phyloP scores from a whole-genome alignment of 108 stramenopile genomes.

The Epithemia pelagica region DNA sequence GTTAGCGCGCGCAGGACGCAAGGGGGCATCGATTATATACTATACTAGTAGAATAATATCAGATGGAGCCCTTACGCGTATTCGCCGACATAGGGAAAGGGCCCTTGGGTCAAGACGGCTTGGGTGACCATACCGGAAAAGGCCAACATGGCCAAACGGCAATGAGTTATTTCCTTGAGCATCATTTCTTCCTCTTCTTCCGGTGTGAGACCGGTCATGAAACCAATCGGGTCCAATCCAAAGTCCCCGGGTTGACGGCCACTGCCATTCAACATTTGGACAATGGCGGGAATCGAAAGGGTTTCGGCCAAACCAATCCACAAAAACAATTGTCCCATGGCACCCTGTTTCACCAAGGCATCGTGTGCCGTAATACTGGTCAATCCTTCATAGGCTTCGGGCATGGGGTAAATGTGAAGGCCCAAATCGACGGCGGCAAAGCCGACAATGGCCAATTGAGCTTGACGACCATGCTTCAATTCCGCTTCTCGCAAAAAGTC shows the following conservation, averaged over 20 bases:
- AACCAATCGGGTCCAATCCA: constrained; percentile 74
- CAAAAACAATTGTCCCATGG: constrained; percentile 73
- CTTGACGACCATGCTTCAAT: constrained; percentile 93
- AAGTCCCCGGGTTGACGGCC: constrained; percentile 93
- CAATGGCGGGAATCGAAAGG: constrained; percentile 53
- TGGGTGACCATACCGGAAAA: constrained; percentile 87
- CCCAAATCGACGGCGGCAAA: constrained; percentile 88
- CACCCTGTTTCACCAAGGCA: constrained; percentile 68
- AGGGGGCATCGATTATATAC: no score
- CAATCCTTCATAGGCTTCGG: constrained; percentile 68
- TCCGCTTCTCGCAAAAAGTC: constrained; percentile 92
- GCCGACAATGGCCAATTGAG: constrained; percentile 87
- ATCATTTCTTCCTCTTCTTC: constrained; percentile 70
- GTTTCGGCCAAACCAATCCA: constrained; percentile 68
- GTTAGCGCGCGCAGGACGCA: no score
- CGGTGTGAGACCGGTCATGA: constrained; percentile 56
- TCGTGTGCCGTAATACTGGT: constrained; percentile 81
- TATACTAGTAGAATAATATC: no score
- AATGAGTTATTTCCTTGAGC: constrained; percentile 82
- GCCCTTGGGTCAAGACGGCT: constrained; percentile 83
- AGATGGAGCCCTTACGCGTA: no score
- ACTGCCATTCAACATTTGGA: constrained; percentile 87
- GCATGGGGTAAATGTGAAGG: constrained; percentile 65
- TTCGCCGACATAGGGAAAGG: constrained; percentile 67
- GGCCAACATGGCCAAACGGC: constrained; percentile 89